Percentiles rank a stretch among this genome's conserved stretches.
Evolutionary conservation across 1,139 yeast species (phyloP).

Genomic region (Wickerhamiella infanticola): DNA sequence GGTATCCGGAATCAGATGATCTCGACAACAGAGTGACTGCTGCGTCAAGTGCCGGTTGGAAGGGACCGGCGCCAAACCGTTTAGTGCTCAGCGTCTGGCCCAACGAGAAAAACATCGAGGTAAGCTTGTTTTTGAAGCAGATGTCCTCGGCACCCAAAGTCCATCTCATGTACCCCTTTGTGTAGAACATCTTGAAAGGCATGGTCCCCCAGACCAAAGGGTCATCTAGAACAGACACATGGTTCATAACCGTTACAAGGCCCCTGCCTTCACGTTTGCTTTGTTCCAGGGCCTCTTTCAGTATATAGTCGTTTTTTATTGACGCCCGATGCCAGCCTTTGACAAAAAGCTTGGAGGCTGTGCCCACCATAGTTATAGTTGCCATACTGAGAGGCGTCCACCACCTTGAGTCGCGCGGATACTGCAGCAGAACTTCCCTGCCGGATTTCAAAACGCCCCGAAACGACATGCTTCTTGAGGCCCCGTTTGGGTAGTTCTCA

Average conservation of each 20-base stretch:
- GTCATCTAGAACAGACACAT: constrained; percentile 87
- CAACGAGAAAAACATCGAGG: constrained; percentile 46
- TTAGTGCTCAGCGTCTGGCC: constrained; percentile 80
- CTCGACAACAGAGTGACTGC: constrained; percentile 74
- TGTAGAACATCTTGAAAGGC: constrained; percentile 20
- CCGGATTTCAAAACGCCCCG: constrained; percentile 61
- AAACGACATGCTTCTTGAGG: constrained; percentile 33
- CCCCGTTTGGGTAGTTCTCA: neutral
- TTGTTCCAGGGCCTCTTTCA: constrained; percentile 46
- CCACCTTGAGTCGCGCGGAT: constrained; percentile 40
- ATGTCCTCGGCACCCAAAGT: constrained; percentile 87
- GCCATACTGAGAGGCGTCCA: constrained; percentile 61
- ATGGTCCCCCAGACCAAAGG: constrained; percentile 81
- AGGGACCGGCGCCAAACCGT: constrained; percentile 85
- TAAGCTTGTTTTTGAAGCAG: constrained; percentile 44
- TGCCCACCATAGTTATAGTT: constrained; percentile 53
- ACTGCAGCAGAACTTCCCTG: constrained; percentile 47
- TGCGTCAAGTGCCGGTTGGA: constrained; percentile 82
- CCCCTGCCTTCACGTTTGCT: constrained; percentile 59
- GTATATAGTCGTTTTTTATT: constrained; percentile 43
- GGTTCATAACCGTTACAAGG: constrained; percentile 82
- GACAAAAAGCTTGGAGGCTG: constrained; percentile 47
- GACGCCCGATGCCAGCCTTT: constrained; percentile 47
- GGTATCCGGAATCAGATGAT: neutral
- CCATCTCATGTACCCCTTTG: constrained; percentile 63